Percentiles rank a stretch among this genome's conserved stretches.
Evolutionary conservation across 257 asterid genomes (phyloP).

Genomic region (Solanum phureja): DNA sequence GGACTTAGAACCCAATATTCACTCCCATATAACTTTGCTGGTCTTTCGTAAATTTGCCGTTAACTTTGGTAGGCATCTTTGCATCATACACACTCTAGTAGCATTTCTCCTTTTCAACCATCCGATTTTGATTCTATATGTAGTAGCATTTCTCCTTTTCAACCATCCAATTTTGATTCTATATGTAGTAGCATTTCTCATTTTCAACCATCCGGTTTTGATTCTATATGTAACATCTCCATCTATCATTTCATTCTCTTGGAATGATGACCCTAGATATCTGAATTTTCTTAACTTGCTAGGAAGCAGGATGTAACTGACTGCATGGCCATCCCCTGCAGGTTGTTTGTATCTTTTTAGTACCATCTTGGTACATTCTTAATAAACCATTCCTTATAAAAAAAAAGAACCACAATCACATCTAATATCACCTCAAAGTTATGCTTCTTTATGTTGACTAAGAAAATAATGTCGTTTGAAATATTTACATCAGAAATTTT

Average conservation of each 20-base stretch:
- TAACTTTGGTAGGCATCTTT: not conserved
- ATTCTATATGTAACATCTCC: not conserved
- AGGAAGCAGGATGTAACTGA: not conserved
- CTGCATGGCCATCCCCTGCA: not conserved
- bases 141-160: not conserved
- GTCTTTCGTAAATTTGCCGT: not conserved
- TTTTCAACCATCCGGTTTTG: not conserved
- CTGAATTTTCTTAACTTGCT: not conserved
- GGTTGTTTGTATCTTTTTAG: not conserved
- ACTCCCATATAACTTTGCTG: not conserved
- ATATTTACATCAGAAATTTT: not conserved
- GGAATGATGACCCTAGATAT: not conserved
- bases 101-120: not conserved
- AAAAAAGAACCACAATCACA: not conserved
- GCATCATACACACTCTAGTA: not conserved
- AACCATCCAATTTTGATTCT: not conserved
- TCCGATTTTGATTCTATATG: not conserved
- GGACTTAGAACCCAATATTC: not conserved
- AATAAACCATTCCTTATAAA: not conserved
- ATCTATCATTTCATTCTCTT: not conserved
- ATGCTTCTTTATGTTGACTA: not conserved
- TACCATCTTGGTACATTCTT: not conserved
- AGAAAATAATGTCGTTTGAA: not conserved
- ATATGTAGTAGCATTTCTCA: not conserved
- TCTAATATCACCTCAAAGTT: not conserved